Evolutionary conservation across 2,329 filamentous ascomycete species (phyloP).

Genomic region (Ploettnerulaceae sp.): DNA sequence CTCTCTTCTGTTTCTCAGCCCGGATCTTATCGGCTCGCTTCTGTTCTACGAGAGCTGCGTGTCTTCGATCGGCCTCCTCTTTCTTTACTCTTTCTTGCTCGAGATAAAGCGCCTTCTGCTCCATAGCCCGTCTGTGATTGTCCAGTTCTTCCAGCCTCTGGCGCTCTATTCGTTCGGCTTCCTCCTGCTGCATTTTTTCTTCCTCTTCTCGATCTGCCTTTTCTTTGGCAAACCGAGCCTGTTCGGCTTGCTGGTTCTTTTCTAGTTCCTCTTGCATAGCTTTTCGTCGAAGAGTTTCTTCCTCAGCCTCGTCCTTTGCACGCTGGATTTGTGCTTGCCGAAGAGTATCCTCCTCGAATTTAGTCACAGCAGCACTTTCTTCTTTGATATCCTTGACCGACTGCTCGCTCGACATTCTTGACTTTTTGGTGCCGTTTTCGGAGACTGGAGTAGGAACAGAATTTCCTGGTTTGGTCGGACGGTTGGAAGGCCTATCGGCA

Average conservation of each 20-base stretch:
- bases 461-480: slow-evolving; percentile 13
- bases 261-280: slow-evolving; percentile 34
- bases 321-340: slow-evolving; percentile 14
- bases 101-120: slow-evolving; percentile 33
- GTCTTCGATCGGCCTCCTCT: slow-evolving; percentile 37
- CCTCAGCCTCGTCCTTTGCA: slow-evolving; percentile 12
- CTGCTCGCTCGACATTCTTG: slow-evolving; percentile 12
- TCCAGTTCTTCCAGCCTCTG: slow-evolving; percentile 28
- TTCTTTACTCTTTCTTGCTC: slow-evolving; percentile 34
- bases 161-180: slow-evolving; percentile 26
- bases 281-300: slow-evolving; percentile 13
- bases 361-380: slow-evolving; percentile 36
- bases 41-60: slow-evolving; percentile 36
- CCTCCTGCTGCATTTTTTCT: slow-evolving; percentile 31
- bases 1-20: slow-evolving; percentile 50
- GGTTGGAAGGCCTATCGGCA: slow-evolving; percentile 17
- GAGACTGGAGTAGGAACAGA: slow-evolving; percentile 7
- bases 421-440: slow-evolving; percentile 16
- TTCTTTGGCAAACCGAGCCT: slow-evolving; percentile 27
- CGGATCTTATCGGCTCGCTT: slow-evolving; percentile 44
- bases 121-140: slow-evolving; percentile 27
- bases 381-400: slow-evolving; percentile 11
- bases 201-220: slow-evolving; percentile 34
- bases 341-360: slow-evolving; percentile 34
- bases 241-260: slow-evolving; percentile 29